Evolutionary conservation across 495 filamentous ascomycete species (phyloP), one percentile per base, ranked within the genome.

Genomic region (Xylaria curta): DNA sequence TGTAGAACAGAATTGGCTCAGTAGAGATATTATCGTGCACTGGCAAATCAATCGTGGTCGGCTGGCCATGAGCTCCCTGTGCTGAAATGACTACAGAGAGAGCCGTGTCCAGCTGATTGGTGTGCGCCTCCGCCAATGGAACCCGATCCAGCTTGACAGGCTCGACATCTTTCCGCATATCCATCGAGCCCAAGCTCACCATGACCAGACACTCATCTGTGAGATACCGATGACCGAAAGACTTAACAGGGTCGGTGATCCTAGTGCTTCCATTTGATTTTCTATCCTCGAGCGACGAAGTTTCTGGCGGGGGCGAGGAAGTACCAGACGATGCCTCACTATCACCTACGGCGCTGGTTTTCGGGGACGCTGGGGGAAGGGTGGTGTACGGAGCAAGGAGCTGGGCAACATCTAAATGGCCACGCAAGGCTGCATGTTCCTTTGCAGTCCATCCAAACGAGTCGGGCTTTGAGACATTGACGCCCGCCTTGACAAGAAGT

Each of bases 181-280:
- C 96, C 92, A 97, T 97, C 0, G 93, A 94, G 0, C 96, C 96
- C 24, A 99, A 82, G 74, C 93, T 97, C 73, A 99, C 94, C 66
- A 98, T 87, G 58, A 99, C 88, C 86, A 98, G 91, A 71, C 91
- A 91, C 74, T 95, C 91, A 60, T 95, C 89, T 49, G 89, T 96
- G 66, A 99, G 91, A 82, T 98, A 99, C 61, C 95, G 88, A 83
- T 98, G 96, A 68, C 96, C 96, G 83, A 97, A 99, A 26, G 94
- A 92, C 80, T 98, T 98, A 71, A 98, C 88, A 56, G 94, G 91
- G 60, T 97, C 93, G 31, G 89, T 78, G 15, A 81, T 78, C 59
- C 88, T 83, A 51, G 73, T 71, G 51, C 72, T 79, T 10, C 76
- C 79, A n/a, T 81, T 81, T 1, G 86, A 85, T 13, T 82, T 82